Evolutionary conservation across 2,329 filamentous ascomycete species (phyloP), one percentile per base, ranked within the genome.

Genomic region (Apiospora kogelbergensis): DNA sequence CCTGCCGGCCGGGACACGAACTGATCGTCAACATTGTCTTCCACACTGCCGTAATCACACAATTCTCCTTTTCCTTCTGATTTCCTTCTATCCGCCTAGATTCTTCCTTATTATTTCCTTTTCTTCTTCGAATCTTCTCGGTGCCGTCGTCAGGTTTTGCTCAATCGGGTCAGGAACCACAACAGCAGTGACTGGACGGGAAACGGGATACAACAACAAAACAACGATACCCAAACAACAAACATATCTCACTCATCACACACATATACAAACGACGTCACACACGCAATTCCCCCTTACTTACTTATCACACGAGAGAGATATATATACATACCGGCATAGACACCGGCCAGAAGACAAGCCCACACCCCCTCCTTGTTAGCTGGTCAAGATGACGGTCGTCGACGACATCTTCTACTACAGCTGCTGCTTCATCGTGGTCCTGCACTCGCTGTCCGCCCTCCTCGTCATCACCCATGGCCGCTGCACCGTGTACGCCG

Each of bases 381-480:
- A 30, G 24, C 48, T 30, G 48, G 48, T 30, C 53, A 60, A n/a
- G 30, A 75, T 74, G 73, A 63, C 72, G 41, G 24, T 65, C 11
- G 37, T 66, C 37, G 71, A 74, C 65, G 70, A 72, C 37, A 68
- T 71, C 69, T 68, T 75, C 17, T 75, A 75, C 68, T 64, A 53
- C 60, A 68, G 60, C 26, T 75, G 72, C 64, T 75, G 74, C 70
- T 67, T 70, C 40, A 37, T 72, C 41, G 71, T 76, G 11, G 17
- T 69, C 5, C 67, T 74, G 11, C 74, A 75, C 69, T 68, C 72
- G 26, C 9, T 71, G 2, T 69, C 70, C 20, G 74, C 74, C 1
- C 63, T 74, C 11, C 30, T 68, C 24, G 71, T 70, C 57, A 71
- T 75, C 68, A 66, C 60, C 17, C 71, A 60, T 33, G 69, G 70